Evolutionary conservation across 2,329 filamentous ascomycete species (phyloP), one percentile per base, ranked within the genome.

Genomic region (Fusarium brachygibbosum): DNA sequence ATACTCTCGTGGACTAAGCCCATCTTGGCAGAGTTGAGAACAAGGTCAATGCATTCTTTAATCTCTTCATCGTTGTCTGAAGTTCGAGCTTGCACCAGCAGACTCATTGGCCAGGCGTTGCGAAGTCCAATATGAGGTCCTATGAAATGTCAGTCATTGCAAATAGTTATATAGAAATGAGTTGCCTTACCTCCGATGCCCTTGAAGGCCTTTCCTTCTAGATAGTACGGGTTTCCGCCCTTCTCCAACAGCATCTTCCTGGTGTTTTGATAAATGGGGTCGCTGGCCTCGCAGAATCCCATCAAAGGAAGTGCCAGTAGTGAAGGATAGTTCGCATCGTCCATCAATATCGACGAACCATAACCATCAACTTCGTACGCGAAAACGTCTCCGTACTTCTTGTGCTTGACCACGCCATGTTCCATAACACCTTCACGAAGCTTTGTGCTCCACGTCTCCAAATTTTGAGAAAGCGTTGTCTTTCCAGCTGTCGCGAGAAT

Each of bases 71-170:
- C 94, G 59, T 94, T 85, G 51, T 95, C 87, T 8, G 90, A 91
- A 1, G 96, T 99, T 86, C 96, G 93, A 4, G 93, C 93, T 79
- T 98, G 94, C 21, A 98, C 88, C 11, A 99, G 85, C 66, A 98
- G 82, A 77, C 93, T 96, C 94, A 99, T 98, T 0, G 96, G 96
- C 96, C 96, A 99, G 10, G 95, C 96, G 71, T 97, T 93, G 73
- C 88, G 83, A n/a, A 97, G 82, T 0, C 96, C 96, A 70, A 98
- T 91, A 75, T 89, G 88, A 9, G 87, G 88, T 6, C 87, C 87
- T 79, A 31, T 19, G 40, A 42, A 9, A n/a, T 31, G 52, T 75
- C 49, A 74, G 69, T 38, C 3, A 25, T 8, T 11, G 31, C 14
- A 28, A 21, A 34, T 10, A 28, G 5, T 23, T 17, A 35, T 17